Conservation (phyloP, 371 early-diverging fungal genomes). For the Blakeslea trispora region DNA sequence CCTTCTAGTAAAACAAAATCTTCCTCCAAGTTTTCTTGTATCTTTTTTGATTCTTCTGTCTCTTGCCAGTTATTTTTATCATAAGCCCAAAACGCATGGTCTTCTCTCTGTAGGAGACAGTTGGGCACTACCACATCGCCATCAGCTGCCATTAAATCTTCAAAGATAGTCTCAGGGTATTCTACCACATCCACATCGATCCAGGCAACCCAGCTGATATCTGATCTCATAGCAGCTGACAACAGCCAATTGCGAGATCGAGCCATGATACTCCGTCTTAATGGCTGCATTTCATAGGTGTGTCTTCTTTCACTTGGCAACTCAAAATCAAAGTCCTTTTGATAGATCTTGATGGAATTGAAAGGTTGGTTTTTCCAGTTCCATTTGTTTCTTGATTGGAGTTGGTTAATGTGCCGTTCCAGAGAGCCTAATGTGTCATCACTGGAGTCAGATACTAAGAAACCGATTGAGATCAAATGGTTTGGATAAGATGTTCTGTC, state of each 20-base stretch:
- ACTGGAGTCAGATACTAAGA: conserved; percentile 61
- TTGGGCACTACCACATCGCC: conserved; percentile 64
- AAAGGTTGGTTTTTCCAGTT: conserved; percentile 37
- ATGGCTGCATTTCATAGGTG: conserved; percentile 51
- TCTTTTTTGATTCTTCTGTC: conserved; percentile 53
- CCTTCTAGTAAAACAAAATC: conserved; percentile 49
- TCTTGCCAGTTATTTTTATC: conserved; percentile 76
- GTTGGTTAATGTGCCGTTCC: conserved; percentile 32
- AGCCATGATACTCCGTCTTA: conserved; percentile 61
- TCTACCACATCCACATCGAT: conserved; percentile 61
- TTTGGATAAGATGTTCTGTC: conserved; percentile 56
- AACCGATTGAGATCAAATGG: conserved; percentile 55
- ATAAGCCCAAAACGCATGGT: conserved; percentile 54
- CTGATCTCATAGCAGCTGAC: conserved; percentile 49
- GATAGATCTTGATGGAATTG: conserved; percentile 48
- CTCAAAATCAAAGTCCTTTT: conserved; percentile 60
- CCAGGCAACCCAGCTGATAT: conserved; percentile 65
- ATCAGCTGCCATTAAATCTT: conserved; percentile 54
- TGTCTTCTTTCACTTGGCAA: conserved; percentile 54
- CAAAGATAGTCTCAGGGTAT: conserved; percentile 54
- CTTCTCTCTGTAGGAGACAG: conserved; percentile 53
- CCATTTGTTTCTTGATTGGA: conserved; percentile 17
- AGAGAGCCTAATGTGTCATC: conserved; percentile 52
- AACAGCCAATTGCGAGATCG: conserved; percentile 58
- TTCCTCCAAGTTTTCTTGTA: conserved; percentile 51